phyloP scores from a whole-genome alignment of 345 rosid species.

The Eucalyptus paniculata region DNA sequence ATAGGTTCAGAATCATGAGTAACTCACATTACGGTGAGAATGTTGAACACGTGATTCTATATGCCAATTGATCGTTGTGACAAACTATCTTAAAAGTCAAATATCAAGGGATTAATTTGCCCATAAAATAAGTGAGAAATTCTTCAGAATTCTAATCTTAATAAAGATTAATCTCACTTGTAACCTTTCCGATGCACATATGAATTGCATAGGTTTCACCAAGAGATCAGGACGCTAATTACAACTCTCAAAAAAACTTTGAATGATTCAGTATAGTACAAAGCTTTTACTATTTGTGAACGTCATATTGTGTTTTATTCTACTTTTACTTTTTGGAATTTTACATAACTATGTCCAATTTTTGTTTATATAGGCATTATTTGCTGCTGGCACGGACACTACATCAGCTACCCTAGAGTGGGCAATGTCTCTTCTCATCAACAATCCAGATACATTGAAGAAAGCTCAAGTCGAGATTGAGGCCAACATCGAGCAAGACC shows the following conservation, averaged over 20 bases:
- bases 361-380: not conserved
- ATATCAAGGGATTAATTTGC: not conserved
- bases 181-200: not conserved
- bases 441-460: conserved; percentile 11
- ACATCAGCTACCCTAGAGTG: not conserved
- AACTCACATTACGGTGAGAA: too few species aligned
- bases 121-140: not conserved
- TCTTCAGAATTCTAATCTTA: not conserved
- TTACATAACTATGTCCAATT: not conserved
- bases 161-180: not conserved
- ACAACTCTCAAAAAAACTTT: not conserved
- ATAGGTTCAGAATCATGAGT: not conserved
- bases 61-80: too few species aligned
- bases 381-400: not conserved
- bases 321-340: too few species aligned
- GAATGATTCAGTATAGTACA: not conserved
- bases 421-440: not conserved
- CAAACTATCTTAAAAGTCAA: too few species aligned
- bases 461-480: conserved; percentile 28
- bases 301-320: not conserved
- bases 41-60: too few species aligned
- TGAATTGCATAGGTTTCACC: not conserved
- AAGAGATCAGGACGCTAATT: not conserved
- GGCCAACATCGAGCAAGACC: conserved; percentile 6
- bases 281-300: not conserved